phyloP scores from a whole-genome alignment of 106 monocot genomes.

The Dendrobium catenatum region DNA sequence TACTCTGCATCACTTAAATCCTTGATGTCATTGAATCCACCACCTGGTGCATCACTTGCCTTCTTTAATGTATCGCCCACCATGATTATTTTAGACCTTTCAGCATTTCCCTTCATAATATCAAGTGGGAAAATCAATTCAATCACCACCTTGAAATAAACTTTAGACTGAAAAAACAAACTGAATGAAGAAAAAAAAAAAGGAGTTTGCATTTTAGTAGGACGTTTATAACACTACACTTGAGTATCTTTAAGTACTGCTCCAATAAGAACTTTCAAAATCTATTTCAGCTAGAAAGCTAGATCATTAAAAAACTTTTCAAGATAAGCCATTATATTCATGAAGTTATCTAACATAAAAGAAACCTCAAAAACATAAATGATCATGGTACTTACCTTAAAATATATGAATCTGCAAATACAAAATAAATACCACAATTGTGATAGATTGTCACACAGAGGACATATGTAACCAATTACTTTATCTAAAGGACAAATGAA shows the following conservation, averaged over 20 bases:
- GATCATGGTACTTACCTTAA: not conserved
- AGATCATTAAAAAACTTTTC: not conserved
- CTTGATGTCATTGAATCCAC: conserved; percentile 45
- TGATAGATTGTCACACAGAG: not conserved
- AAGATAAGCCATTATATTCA: not conserved
- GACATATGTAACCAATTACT: not conserved
- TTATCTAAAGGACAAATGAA: not conserved
- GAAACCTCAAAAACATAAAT: not conserved
- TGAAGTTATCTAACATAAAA: conserved; percentile 2
- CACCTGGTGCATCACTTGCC: conserved; percentile 34
- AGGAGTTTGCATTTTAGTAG: not conserved
- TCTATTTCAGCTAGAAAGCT: not conserved
- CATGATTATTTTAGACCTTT: conserved; percentile 83
- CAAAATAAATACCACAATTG: not conserved
- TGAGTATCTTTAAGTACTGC: not conserved
- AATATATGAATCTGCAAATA: not conserved
- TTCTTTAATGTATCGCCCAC: conserved; percentile 82
- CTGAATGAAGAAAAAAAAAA: not conserved
- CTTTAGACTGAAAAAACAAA: not conserved
- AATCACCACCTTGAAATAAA: not conserved
- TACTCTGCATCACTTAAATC: conserved; percentile 65
- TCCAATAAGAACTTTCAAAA: not conserved
- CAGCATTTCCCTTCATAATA: conserved; percentile 78
- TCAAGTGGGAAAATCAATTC: not conserved
- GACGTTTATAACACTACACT: not conserved